phyloP scores from a whole-genome alignment of 2,329 filamentous ascomycete genomes.

The Fusarium verrucosum region DNA sequence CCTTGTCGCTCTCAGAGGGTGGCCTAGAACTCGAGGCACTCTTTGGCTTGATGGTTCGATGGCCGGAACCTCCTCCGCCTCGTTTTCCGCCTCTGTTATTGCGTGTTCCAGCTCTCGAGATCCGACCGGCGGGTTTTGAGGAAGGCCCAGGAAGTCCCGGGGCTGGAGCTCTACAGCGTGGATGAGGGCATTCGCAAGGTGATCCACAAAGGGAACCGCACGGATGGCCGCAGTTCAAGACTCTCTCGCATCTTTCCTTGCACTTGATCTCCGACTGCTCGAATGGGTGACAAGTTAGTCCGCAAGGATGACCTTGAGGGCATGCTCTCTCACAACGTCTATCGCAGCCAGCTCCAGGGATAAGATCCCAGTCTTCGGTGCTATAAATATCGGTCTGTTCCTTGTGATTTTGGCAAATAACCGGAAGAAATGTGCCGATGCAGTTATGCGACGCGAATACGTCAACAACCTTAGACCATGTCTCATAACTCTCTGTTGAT shows the following conservation, averaged over 20 bases:
- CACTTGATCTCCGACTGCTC: constrained; percentile 44
- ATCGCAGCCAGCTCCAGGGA: constrained; percentile 37
- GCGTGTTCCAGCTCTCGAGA: too few species aligned
- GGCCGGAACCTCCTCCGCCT: neutral
- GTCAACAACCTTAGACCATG: constrained; percentile 55
- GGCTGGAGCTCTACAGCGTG: constrained; percentile 14
- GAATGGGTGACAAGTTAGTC: constrained; percentile 29
- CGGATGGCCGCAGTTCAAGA: constrained; percentile 32
- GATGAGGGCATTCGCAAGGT: constrained; percentile 24
- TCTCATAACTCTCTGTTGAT: constrained; percentile 52
- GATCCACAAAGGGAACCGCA: constrained; percentile 32
- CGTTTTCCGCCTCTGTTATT: neutral
- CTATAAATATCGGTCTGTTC: constrained; percentile 61
- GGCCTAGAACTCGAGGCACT: neutral
- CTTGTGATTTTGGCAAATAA: constrained; percentile 70
- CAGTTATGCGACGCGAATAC: constrained; percentile 53
- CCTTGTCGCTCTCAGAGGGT: neutral
- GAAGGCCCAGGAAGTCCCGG: neutral
- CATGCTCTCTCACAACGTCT: constrained; percentile 30
- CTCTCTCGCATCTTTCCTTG: constrained; percentile 29
- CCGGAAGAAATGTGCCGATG: constrained; percentile 58
- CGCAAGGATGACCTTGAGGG: constrained; percentile 36
- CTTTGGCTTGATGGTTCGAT: neutral
- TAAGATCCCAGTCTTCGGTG: constrained; percentile 60
- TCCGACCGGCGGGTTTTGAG: too few species aligned